Percentiles rank a stretch among this genome's conserved stretches.
Evolutionary conservation across 768 basidiomycete species (phyloP).

Genomic region (Chiua virens): DNA sequence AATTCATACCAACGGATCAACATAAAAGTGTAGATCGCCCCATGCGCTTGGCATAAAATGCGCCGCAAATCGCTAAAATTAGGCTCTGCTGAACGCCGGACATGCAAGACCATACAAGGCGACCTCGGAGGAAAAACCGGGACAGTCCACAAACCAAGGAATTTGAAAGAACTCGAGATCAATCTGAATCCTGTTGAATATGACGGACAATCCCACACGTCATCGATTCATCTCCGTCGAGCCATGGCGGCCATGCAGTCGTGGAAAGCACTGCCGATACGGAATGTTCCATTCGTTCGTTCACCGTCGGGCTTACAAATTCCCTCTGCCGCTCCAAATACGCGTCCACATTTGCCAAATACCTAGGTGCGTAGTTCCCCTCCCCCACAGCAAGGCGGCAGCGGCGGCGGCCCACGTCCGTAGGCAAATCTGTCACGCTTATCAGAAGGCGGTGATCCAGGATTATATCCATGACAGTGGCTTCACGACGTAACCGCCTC

Average conservation of each 20-base stretch:
- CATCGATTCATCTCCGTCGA: conserved; percentile 27
- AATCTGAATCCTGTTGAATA: conserved; percentile 13
- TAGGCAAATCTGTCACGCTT: conserved; percentile 5
- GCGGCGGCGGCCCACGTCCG: not conserved
- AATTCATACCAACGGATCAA: conserved; percentile 25
- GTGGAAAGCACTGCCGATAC: conserved; percentile 51
- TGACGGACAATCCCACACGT: conserved; percentile 14
- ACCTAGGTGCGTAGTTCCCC: conserved; percentile 27
- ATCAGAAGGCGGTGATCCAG: conserved; percentile 34
- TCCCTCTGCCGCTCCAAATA: conserved; percentile 38
- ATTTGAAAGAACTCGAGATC: conserved; percentile 15
- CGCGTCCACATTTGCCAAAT: conserved; percentile 32
- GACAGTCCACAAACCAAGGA: conserved; percentile 15
- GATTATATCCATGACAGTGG: conserved; percentile 48
- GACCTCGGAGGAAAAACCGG: conserved; percentile 17
- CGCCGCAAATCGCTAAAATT: conserved; percentile 23
- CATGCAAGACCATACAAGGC: conserved; percentile 21
- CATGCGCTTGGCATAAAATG: conserved; percentile 2
- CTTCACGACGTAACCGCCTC: conserved; percentile 31
- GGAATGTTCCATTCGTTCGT: conserved; percentile 20
- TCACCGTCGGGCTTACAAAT: not conserved
- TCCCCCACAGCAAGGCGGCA: not conserved
- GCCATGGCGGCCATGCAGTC: conserved; percentile 25
- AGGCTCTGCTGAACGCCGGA: not conserved
- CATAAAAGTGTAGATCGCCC: conserved; percentile 30